Base-by-base conservation (phyloP, 108 stramenopile genomes). In the Fistulifera pelliculosa region DNA sequence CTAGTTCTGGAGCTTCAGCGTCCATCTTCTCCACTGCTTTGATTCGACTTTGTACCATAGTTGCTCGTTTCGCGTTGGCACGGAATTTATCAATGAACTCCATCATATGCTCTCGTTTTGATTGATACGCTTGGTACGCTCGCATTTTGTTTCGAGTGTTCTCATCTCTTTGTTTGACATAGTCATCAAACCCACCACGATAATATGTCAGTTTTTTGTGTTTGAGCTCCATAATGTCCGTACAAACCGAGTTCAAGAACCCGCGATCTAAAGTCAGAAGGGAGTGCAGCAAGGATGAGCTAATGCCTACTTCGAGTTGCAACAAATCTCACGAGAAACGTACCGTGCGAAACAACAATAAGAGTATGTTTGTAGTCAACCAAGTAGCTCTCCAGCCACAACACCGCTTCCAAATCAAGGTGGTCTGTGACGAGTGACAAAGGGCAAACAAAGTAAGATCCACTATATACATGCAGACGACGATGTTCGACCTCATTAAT, bases 1-100 rank as follows among this genome's bases (percentile, higher is more conserved):
- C 83, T 21, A 79, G 80, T 35, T 81, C 85, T 12, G 89, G 89
- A 15, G 89, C 89, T 66, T 90, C 87, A n/a, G 85, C 60, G 50
- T 90, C 92, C 89, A 93, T 91, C 60, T 93, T 93, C 49, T 97
- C 93, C 5, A 98, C 79, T n/a, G 94, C 81, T 66, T 99, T 99
- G 67, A 99, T 93, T 10, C 99, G 86, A 55, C 77, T 81, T 77
- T 99, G 99, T 15, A 97, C 99, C 49, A 97, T 85, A 7, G 91
- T 87, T 1, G 95, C 92, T 26, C 90, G 64, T 68, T 96, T 96
- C 49, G 97, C 99, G 70, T 95, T 97, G 64, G 81, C 92, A 65
- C 85, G 59, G 61, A 99, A 98, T 68, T 95, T 97, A 60, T 86
- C 85, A 39, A 99, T 96, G 60, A 98, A 98, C 58, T 97, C 95